Base-by-base conservation (phyloP, 805 yeast genomes). In the Candida vartiovaarae region DNA sequence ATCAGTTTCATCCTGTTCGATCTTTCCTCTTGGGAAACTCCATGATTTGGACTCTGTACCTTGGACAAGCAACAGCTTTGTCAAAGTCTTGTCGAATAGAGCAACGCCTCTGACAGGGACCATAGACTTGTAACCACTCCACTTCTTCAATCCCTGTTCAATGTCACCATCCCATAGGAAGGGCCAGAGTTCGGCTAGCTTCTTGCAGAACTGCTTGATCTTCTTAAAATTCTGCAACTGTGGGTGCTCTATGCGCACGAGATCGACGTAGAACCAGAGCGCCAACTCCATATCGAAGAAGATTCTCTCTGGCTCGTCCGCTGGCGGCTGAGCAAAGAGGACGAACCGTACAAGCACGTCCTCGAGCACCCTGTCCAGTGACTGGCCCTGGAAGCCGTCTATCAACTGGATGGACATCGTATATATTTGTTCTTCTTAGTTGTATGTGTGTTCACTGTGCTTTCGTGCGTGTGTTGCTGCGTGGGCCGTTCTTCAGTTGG, bases 41-140 rank as follows among this genome's bases (percentile, higher is more conserved):
- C 98, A 93, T 1, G 84, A 66, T n/a, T 72, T 61, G 9, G 89
- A 75, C 50, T 86, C 95, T 40, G 81, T 80, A 4, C 96, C 97
- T 58, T 86, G 81, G 5, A 93, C 95, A 50, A 93, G 66, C 28
- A 95, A 59, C 8, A 87, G 68, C 57, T 85, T 87, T 44, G 80
- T 75, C 67, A 88, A 61, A 31, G 73, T 75, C 42, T 74, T 69
- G 59, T 87, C 89, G 56, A 93, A 74, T 42, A 95, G 69, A 7
- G 96, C 96, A 37, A 91, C 93, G 30, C 99, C 99, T 55, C 99
- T 74, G 2, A 93, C 99, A 0, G 99, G 99, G 46, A 93, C 91
- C 2, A 84, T 78, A 27, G 82, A 76, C 65, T 93, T 93, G 66
- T 93, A 93, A 57, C 77, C 77, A 26, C 89, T 84, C 61, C 93